Conservation (phyloP, 1,284 basidiomycete genomes). For the Ceratobasidium sp. region DNA sequence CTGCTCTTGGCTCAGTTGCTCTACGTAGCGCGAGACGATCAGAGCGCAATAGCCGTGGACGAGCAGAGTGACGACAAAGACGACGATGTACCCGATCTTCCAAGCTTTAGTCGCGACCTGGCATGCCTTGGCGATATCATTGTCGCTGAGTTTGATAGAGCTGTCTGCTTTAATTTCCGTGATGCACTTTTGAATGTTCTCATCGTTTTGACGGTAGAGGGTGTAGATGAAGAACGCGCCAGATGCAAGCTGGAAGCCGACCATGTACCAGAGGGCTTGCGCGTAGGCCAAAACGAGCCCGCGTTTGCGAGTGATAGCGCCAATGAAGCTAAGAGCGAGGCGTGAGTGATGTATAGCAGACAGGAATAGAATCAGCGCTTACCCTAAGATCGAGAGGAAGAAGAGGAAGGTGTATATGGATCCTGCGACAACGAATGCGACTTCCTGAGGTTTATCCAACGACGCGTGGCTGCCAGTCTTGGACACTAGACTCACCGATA, state of each 20-base stretch:
- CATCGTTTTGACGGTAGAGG: conserved; percentile 63
- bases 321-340: conserved; percentile 65
- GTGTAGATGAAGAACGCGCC: conserved; percentile 68
- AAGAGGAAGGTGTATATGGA: conserved; percentile 24
- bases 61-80: conserved; percentile 58
- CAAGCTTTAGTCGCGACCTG: conserved; percentile 59
- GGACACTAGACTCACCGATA: neutral
- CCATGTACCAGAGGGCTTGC: conserved; percentile 65
- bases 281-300: conserved; percentile 67
- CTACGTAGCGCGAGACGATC: conserved; percentile 74
- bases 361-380: conserved; percentile 34
- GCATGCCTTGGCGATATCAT: conserved; percentile 63
- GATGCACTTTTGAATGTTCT: conserved; percentile 45
- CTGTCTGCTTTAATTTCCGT: neutral
- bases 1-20: conserved; percentile 66
- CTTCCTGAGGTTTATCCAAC: conserved; percentile 30
- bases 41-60: conserved; percentile 58
- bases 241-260: conserved; percentile 66
- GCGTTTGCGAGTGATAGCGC: conserved; percentile 71
- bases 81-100: conserved; percentile 57
- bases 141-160: conserved; percentile 41
- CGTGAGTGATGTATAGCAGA: conserved; percentile 4
- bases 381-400: conserved; percentile 24
- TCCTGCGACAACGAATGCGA: conserved; percentile 36
- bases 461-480: conserved; percentile 4